A percentile compares a stretch with the other conserved stretches of the same genome.
Evolutionary conservation across 257 asterid genomes (phyloP).

Genomic region (Solanum phureja): DNA sequence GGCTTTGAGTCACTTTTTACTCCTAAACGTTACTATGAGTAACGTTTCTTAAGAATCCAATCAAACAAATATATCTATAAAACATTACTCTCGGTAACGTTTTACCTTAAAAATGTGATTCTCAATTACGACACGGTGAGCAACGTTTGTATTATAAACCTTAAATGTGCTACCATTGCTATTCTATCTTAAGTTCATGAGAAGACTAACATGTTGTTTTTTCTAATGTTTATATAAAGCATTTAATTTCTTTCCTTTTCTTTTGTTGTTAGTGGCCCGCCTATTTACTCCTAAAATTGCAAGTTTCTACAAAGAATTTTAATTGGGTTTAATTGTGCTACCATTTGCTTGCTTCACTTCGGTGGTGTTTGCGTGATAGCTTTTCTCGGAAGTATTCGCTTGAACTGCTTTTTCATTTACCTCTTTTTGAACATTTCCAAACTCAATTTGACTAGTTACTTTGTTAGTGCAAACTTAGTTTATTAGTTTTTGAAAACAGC

Average conservation of each 20-base stretch:
- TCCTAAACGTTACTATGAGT: too few species aligned
- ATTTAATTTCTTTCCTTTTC: conserved; percentile 3
- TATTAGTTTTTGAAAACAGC: background rate
- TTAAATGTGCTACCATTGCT: background rate
- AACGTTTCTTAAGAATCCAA: too few species aligned
- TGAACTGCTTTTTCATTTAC: background rate
- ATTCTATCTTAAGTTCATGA: background rate
- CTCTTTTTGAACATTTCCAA: background rate
- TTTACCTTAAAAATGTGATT: too few species aligned
- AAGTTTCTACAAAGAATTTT: conserved; percentile 75
- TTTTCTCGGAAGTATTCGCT: background rate
- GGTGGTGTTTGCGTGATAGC: background rate
- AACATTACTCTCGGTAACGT: too few species aligned
- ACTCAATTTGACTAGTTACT: background rate
- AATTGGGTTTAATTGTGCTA: too few species aligned
- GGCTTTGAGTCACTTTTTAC: too few species aligned
- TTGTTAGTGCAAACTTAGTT: background rate
- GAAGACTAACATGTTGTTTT: background rate
- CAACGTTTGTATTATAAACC: background rate
- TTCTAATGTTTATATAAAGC: background rate
- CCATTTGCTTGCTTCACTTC: background rate
- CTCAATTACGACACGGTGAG: too few species aligned
- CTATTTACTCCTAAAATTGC: conserved; percentile 81
- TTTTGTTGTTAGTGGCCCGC: conserved; percentile 71
- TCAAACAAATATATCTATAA: too few species aligned